Evolutionary conservation across 495 filamentous ascomycete genomes (phyloP).

Genomic region (Cetradonia linearis): DNA sequence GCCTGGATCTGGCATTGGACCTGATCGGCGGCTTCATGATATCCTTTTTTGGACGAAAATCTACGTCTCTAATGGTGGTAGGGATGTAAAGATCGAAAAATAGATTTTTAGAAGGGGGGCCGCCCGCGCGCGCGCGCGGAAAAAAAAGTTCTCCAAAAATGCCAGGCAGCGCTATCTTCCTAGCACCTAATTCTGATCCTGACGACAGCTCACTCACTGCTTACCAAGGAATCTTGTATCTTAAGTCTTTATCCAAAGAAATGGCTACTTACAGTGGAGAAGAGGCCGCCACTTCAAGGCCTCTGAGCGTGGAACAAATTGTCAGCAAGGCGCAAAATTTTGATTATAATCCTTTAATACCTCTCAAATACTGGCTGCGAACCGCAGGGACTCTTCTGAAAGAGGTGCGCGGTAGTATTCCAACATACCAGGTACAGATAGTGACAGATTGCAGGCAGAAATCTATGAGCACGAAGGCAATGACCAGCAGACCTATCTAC

Average conservation of each 20-base stretch:
- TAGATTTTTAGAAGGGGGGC: too few relatives aligned
- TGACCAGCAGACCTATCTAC: conserved; percentile 74
- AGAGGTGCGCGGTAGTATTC: conserved; percentile 49
- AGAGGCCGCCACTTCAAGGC: conserved; percentile 28
- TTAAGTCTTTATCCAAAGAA: conserved; percentile 9
- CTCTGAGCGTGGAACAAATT: conserved; percentile 66
- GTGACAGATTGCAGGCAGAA: conserved; percentile 41
- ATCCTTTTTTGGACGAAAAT: too few relatives aligned
- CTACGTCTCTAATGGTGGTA: too few relatives aligned
- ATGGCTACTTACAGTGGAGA: conserved; percentile 17
- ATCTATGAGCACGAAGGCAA: conserved; percentile 82
- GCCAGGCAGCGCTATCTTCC: background rate
- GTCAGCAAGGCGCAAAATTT: conserved; percentile 60
- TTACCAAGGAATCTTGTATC: background rate
- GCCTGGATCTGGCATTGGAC: too few relatives aligned
- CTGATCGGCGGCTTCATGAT: too few relatives aligned
- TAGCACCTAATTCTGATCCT: background rate
- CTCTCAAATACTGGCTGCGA: conserved; percentile 70
- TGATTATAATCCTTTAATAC: conserved; percentile 64
- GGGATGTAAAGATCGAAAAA: too few relatives aligned
- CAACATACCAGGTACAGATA: background rate
- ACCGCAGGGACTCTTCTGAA: conserved; percentile 66
- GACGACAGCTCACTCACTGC: background rate
- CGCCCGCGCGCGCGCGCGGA: too few relatives aligned
- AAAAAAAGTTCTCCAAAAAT: too few relatives aligned